These are phyloP conservation scores for Magnaporthiopsis rhizophila DNA, from an alignment of 2,329 filamentous ascomycete genomes.

Conservation along the genomic window DNA sequence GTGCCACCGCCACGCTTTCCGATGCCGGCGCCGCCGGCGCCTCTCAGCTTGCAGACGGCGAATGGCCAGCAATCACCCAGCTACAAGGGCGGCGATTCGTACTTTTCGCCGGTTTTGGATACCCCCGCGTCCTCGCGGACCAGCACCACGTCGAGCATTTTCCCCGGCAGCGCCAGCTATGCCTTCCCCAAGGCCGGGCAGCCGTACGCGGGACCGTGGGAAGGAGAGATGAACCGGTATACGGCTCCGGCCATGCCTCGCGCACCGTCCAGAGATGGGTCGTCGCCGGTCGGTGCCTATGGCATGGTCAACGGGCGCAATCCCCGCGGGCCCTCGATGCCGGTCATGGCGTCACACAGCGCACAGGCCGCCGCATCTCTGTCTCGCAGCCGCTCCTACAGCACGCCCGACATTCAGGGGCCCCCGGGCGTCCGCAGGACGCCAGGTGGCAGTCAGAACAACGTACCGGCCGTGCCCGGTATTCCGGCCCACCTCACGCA, in stretches of 20 bases:
- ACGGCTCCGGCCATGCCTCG: slow-evolving; percentile 82
- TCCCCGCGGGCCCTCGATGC: slow-evolving; percentile 70
- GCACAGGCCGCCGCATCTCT: slow-evolving; percentile 52
- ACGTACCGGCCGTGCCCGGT: slow-evolving; percentile 63
- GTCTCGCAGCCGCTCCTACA: slow-evolving; percentile 79
- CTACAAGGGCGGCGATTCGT: slow-evolving; percentile 64
- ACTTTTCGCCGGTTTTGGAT: slow-evolving; percentile 84
- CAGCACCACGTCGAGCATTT: slow-evolving; percentile 69
- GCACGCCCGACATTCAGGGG: slow-evolving; percentile 86
- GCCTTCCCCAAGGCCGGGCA: slow-evolving; percentile 69
- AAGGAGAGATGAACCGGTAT: slow-evolving; percentile 68
- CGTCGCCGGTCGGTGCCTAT: slow-evolving; percentile 56
- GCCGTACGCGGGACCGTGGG: slow-evolving; percentile 51
- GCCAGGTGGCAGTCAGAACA: slow-evolving; percentile 43
- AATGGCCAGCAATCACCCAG: slow-evolving; percentile 47
- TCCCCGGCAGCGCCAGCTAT: slow-evolving; percentile 40
- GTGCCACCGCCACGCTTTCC: slow-evolving; percentile 62
- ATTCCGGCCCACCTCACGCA: slow-evolving; percentile 63
- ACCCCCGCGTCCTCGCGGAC: slow-evolving; percentile 70
- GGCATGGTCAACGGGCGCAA: slow-evolving; percentile 53
- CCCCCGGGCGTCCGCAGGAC: slow-evolving; percentile 51
- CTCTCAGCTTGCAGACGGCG: slow-evolving; percentile 62
- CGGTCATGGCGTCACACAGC: slow-evolving; percentile 49
- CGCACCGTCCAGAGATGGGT: slow-evolving; percentile 69
- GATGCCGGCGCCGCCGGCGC: slow-evolving; percentile 44